A percentile compares a stretch with the other conserved stretches of the same genome.
These are phyloP conservation scores for Beta macrorhiza DNA, from an alignment of 179 eudicot genomes.

Conservation along the genomic window DNA sequence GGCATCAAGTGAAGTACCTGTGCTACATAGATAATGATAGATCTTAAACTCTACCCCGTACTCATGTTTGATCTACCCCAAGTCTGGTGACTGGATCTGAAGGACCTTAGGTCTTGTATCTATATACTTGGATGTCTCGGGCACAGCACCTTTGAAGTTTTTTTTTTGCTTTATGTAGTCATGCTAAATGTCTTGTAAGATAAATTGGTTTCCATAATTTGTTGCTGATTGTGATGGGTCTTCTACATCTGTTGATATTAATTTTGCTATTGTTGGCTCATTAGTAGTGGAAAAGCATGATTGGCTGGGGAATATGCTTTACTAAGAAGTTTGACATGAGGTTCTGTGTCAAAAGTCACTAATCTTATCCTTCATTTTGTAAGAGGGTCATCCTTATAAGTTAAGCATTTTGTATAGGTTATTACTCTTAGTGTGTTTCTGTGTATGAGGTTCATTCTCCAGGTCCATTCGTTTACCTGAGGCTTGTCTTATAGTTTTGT, in stretches of 20 bases:
- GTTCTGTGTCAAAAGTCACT: background rate
- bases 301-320: background rate
- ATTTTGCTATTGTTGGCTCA: background rate
- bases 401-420: background rate
- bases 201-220: background rate
- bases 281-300: background rate
- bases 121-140: background rate
- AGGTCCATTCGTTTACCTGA: background rate
- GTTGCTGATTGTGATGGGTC: background rate
- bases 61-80: no score
- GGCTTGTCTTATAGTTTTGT: background rate
- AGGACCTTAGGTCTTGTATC: background rate
- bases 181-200: background rate
- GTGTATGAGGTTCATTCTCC: background rate
- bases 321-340: background rate
- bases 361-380: background rate
- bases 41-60: background rate
- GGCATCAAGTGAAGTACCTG: no score
- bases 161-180: background rate
- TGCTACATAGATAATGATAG: background rate
- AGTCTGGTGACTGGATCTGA: background rate
- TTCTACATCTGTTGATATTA: background rate
- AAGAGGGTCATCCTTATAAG: background rate
- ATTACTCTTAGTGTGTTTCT: background rate
- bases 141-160: background rate